Conservation (phyloP, 2,329 filamentous ascomycete genomes). For the Fusarium staphyleae region DNA sequence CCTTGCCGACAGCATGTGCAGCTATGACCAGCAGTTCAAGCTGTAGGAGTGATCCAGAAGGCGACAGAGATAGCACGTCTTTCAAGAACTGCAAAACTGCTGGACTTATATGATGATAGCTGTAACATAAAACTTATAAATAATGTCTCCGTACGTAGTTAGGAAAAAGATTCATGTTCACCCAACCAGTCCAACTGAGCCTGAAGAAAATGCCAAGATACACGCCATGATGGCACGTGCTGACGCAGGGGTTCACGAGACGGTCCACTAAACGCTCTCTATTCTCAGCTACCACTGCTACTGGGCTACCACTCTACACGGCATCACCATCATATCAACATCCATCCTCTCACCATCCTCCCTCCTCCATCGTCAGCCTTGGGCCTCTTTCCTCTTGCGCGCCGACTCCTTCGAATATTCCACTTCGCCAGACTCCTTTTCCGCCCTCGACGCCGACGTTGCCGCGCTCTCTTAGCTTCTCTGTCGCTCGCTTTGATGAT, state of each 20-base stretch:
- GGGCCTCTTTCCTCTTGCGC: slow-evolving; percentile 15
- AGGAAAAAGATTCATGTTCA: background rate
- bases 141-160: background rate
- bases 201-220: slow-evolving; percentile 13
- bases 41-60: background rate
- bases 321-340: slow-evolving; percentile 16
- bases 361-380: slow-evolving; percentile 21
- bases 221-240: slow-evolving; percentile 39
- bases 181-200: slow-evolving; percentile 9
- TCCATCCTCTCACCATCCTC: slow-evolving; percentile 17
- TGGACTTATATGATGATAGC: background rate
- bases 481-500: slow-evolving; percentile 40
- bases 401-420: slow-evolving; percentile 5
- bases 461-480: slow-evolving; percentile 13
- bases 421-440: slow-evolving; percentile 6
- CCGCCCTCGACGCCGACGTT: slow-evolving; percentile 11
- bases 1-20: slow-evolving; percentile 30
- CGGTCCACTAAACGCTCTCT: slow-evolving; percentile 12
- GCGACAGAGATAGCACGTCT: background rate
- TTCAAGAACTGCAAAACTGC: background rate
- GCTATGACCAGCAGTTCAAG: slow-evolving; percentile 2
- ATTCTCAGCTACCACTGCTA: slow-evolving; percentile 9
- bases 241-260: slow-evolving; percentile 36
- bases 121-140: background rate
- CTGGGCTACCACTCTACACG: slow-evolving; percentile 4